Base-by-base conservation (phyloP, 1,284 basidiomycete genomes). In the Marasmius oreades region DNA sequence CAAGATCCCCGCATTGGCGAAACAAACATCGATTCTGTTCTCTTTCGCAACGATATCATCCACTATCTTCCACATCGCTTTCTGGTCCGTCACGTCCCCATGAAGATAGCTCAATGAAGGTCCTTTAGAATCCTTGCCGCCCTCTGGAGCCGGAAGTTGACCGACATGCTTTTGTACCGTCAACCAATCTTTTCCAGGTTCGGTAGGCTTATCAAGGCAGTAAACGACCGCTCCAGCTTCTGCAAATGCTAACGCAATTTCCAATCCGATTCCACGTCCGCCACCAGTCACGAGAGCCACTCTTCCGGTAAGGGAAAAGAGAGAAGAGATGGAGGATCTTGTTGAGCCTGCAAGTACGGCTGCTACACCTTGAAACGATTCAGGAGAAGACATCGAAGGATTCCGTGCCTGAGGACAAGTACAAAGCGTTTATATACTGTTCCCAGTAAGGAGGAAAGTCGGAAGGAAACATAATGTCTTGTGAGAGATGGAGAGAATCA, bases 221-320 rank as follows among this genome's bases (percentile, higher is more conserved):
- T 91, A 90, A 1, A 94, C 84, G 1, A 73, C 82, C 2, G 90
- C 89, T 51, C 90, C 92, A 3, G 85, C 84, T 71, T 95, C 92
- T 43, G 84, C 79, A 39, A 92, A 73, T 4, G 86, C 82, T 56
- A 92, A 76, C 28, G 90, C 90, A 81, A 91, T 88, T 71, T 92
- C 90, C 42, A 94, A 80, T 3, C 92, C 92, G 8, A 94, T 79
- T 1, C 92, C 92, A 47, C 92, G 80, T 64, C 90, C 90, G 3
- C 78, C 92, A 12, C 90, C 90, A 0, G 90, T 89, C 45, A 93
- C 83, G 57, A 93, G 75, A 34, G 82, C 86, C n/a, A 91, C 88
- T 22, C 88, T 84, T 63, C 85, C 86, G 18, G 73, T 74, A 36
- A 93, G 79, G 11, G 83, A 79, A 72, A 94, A 93, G 65, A 91